These are phyloP conservation scores for Irpex sp. DNA, from an alignment of 1,284 basidiomycete species.

Conservation along the genomic window DNA sequence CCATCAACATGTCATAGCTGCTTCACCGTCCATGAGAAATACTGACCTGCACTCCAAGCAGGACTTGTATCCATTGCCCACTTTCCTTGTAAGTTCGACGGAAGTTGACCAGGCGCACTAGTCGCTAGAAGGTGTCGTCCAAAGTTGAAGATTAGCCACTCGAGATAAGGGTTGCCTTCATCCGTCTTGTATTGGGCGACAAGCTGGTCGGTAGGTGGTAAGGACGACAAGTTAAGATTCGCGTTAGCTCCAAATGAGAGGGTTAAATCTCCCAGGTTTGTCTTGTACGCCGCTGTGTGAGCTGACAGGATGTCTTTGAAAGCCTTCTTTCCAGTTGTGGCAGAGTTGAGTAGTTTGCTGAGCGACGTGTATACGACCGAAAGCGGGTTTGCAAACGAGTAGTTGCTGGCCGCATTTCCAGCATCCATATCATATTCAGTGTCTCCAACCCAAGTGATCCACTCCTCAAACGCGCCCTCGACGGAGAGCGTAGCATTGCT, in stretches of 20 bases:
- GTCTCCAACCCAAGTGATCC: constrained; percentile 67
- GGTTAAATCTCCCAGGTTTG: constrained; percentile 43
- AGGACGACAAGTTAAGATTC: constrained; percentile 38
- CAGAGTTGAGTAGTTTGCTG: constrained; percentile 34
- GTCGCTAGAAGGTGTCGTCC: constrained; percentile 65
- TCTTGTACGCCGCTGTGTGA: constrained; percentile 50
- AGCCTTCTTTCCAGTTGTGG: constrained; percentile 21
- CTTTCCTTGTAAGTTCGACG: constrained; percentile 72
- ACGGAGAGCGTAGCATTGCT: constrained; percentile 56
- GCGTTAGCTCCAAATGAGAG: constrained; percentile 58
- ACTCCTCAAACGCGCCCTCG: constrained; percentile 42
- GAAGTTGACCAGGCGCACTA: constrained; percentile 59
- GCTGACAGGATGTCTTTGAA: constrained; percentile 36
- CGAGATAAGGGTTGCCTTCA: constrained; percentile 59
- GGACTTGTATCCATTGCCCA: constrained; percentile 55
- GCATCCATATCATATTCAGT: constrained; percentile 65
- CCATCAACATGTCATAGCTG: neutral
- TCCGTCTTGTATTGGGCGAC: constrained; percentile 48
- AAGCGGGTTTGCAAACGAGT: constrained; percentile 52
- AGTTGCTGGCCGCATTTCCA: constrained; percentile 50
- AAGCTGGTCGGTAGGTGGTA: constrained; percentile 48
- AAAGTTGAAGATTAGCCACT: constrained; percentile 72
- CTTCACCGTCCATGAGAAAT: neutral
- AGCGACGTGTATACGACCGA: constrained; percentile 53
- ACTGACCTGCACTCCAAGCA: constrained; percentile 62